Percentiles rank a stretch among this genome's conserved stretches.
Conservation (phyloP, 371 early-diverging fungal species). For the Mortierella sp. region DNA sequence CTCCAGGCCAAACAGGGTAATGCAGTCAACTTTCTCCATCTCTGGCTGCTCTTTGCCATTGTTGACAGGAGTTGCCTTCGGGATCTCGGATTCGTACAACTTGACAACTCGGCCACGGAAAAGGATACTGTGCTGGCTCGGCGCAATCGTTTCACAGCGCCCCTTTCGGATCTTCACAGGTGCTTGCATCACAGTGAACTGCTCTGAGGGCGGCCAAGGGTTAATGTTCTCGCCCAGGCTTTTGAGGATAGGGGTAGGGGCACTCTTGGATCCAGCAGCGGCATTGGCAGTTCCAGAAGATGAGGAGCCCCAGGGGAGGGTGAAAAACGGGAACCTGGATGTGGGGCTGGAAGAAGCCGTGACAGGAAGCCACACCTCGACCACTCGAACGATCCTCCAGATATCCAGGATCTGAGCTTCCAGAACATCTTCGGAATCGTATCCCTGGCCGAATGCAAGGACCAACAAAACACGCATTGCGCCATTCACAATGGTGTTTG, state of each 20-base stretch:
- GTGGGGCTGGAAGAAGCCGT: neutral
- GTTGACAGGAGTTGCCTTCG: neutral
- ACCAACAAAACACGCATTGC: conserved; percentile 29
- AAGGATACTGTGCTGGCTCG: conserved; percentile 1
- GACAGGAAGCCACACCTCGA: conserved; percentile 27
- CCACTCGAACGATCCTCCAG: conserved; percentile 22
- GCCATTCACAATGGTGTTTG: neutral
- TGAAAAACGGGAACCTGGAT: too few species aligned
- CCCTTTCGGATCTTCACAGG: neutral
- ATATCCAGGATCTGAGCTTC: conserved; percentile 26
- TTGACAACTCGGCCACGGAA: conserved; percentile 25
- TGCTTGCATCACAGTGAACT: too few species aligned
- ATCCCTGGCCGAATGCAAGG: conserved; percentile 26
- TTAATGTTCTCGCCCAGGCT: too few species aligned
- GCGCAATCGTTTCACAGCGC: conserved; percentile 12
- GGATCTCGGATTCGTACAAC: conserved; percentile 12
- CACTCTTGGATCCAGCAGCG: too few species aligned
- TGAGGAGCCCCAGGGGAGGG: neutral
- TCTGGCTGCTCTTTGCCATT: neutral
- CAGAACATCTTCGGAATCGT: neutral
- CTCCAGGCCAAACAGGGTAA: conserved; percentile 28
- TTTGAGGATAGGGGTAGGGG: too few species aligned
- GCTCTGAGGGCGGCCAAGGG: too few species aligned
- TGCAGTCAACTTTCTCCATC: conserved; percentile 19
- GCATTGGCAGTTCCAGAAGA: neutral